These are phyloP conservation scores for Dothideomycetidae sp. DNA, from an alignment of 2,329 filamentous ascomycete genomes.

Conservation along the genomic window DNA sequence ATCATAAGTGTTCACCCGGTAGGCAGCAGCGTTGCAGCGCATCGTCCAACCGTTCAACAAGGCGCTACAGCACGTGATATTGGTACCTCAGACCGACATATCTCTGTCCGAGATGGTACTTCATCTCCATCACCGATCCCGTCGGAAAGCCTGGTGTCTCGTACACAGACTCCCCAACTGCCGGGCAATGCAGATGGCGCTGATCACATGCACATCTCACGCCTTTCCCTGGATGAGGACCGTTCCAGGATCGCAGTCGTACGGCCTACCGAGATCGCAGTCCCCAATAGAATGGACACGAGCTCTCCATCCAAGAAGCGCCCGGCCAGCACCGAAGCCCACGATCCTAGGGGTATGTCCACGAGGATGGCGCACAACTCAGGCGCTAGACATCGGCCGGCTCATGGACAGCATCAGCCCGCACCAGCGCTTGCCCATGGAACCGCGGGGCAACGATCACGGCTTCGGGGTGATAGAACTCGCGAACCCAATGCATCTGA, in stretches of 20 bases:
- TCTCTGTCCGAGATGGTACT: conserved; percentile 2
- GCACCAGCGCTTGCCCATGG: too few relatives aligned
- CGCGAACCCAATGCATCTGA: too few relatives aligned
- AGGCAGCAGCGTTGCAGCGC: too few relatives aligned
- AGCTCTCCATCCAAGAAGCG: conserved; percentile 8
- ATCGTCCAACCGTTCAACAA: too few relatives aligned
- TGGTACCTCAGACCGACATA: not conserved
- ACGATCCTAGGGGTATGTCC: conserved; percentile 2
- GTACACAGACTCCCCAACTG: conserved; percentile 3
- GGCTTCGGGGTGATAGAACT: too few relatives aligned
- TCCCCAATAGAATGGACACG: conserved; percentile 2
- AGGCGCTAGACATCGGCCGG: too few relatives aligned
- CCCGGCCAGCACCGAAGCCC: conserved; percentile 5
- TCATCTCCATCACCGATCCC: conserved; percentile 1
- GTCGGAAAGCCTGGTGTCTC: not conserved
- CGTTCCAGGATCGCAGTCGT: not conserved
- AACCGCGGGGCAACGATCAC: too few relatives aligned
- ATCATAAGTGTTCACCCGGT: too few relatives aligned
- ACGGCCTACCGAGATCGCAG: not conserved
- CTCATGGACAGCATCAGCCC: too few relatives aligned
- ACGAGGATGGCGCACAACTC: too few relatives aligned
- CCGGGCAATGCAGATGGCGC: conserved; percentile 1
- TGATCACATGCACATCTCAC: conserved; percentile 8
- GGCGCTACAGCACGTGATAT: not conserved
- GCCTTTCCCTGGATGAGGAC: conserved; percentile 5